Percentiles rank a stretch among this genome's conserved stretches.
Evolutionary conservation across 768 basidiomycete species (phyloP).

Genomic region (Pulveroboletus sp.): DNA sequence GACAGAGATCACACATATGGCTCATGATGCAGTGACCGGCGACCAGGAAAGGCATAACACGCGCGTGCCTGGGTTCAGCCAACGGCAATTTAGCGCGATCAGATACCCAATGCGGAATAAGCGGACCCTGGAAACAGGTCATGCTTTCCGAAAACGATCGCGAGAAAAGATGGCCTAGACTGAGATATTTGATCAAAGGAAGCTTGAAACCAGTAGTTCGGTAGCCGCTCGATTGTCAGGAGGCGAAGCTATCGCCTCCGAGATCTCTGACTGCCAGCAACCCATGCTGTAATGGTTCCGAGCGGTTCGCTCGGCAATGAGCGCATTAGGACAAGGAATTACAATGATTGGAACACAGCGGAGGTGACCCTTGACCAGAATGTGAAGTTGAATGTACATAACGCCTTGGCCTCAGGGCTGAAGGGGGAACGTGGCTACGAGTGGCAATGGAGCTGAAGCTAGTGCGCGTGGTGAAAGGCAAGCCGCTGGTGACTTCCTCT

Average conservation of each 20-base stretch:
- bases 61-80: conserved; percentile 19
- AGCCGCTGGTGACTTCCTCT: conserved; percentile 15
- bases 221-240: conserved; percentile 33
- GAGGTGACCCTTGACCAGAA: conserved; percentile 10
- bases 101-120: conserved; percentile 22
- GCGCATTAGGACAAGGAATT: conserved; percentile 20
- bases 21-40: background rate
- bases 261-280: conserved; percentile 31
- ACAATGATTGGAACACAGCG: conserved; percentile 21
- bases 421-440: background rate
- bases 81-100: conserved; percentile 28
- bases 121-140: conserved; percentile 33
- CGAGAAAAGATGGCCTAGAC: conserved; percentile 25
- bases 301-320: conserved; percentile 24
- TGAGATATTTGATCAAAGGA: conserved; percentile 27
- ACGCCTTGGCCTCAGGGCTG: conserved; percentile 14
- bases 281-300: conserved; percentile 31
- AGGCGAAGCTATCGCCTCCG: conserved; percentile 32
- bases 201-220: conserved; percentile 29
- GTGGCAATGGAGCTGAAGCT: conserved; percentile 7
- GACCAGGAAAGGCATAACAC: conserved; percentile 20
- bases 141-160: conserved; percentile 21
- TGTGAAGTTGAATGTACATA: conserved; percentile 10
- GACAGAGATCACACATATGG: conserved; percentile 10
- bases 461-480: background rate